Evolutionary conservation across 2,329 filamentous ascomycete species (phyloP), one percentile per base, ranked within the genome.

Genomic region (Fusarium bulbicola): DNA sequence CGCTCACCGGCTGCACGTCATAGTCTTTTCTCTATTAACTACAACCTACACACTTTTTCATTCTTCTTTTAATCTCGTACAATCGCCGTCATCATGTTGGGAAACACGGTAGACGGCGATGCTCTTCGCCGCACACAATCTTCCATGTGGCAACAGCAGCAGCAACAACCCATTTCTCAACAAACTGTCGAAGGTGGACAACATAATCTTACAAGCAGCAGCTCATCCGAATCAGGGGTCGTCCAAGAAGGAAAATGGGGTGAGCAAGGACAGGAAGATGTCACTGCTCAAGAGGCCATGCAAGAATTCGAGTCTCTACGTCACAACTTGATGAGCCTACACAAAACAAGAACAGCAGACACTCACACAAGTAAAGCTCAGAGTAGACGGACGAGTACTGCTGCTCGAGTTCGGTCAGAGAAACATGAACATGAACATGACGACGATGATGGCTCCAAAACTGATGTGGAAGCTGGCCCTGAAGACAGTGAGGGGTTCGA

Each of bases 381-480:
- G 61, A 58, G 47, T n/a, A 66, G 62, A 39, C 59, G 59, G n/a
- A 34, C 46, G 20, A 74, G 65, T 28, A 61, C 71, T 36, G 64
- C 68, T 57, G 54, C 40, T 47, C 70, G 66, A 30, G 63, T 56
- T 13, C 39, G 56, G 14, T 72, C 71, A 28, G 58, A 36, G 32
- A 69, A 81, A 45, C 77, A 79, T 4, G 76, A 32, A 72, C 42
- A 54, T 10, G 39, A 34, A 72, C 39, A 54, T 11, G 43, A 62
- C 59, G 30, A 81, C 65, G n/a, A 79, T 83, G 47, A 81, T 73
- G 45, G 85, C 68, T 76, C 87, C 82, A 18, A 83, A 76, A 34
- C 79, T 70, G 32, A 76, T 21, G 67, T 73, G 21, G 70, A 74
- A 43, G 64, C 70, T 16, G 73, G 70, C 6, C 45, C 50, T 3